Base-by-base conservation (phyloP, 225 moss, liverwort and hornwort species). In the Climacium dendroides region DNA sequence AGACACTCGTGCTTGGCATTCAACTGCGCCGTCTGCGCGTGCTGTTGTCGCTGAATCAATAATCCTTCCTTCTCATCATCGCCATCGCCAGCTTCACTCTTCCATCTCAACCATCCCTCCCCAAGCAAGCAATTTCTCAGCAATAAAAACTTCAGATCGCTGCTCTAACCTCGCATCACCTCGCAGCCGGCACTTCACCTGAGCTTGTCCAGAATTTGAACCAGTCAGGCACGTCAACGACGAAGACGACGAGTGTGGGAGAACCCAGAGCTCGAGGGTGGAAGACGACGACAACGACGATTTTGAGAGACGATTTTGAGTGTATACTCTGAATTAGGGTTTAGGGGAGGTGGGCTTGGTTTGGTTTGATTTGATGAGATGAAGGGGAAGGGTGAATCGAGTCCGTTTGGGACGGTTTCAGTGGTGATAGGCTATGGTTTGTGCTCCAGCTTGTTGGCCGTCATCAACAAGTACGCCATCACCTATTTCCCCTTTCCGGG, bases 381-480 rank as follows among this genome's bases (percentile, higher is more conserved):
- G 91, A 88, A 55, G 88, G 64, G 30, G 54, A 91, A 83, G 79
- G 87, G 62, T 15, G 85, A 85, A 60, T n/a, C 79, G 35, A 84
- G 61, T 54, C 22, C 65, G 39, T 79, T 83, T 39, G 93, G 93
- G n/a, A 89, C 87, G 17, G 94, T 87, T 39, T 84, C 93, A 13
- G 92, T 95, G 60, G 93, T 93, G 70, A 30, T 92, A 4, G 94
- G 94, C 18, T 95, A 95, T 60, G 93, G 85, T 26, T 54, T 95
- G 23, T 95, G 93, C 89, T 93, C 94, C 32, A 92, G 92, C 70
- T 86, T 95, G 70, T 83, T 95, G 22, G 91, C 94, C 22, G 90
- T 95, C 59, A 95, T 95, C 69, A 95, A 95, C 91, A 95, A 95
- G 91, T 95, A 93, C 65, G 94, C 94, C 37, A 95, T 95, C 48